Evolutionary conservation across 108 stramenopile species (phyloP).

Genomic region (Fistulifera solaris): DNA sequence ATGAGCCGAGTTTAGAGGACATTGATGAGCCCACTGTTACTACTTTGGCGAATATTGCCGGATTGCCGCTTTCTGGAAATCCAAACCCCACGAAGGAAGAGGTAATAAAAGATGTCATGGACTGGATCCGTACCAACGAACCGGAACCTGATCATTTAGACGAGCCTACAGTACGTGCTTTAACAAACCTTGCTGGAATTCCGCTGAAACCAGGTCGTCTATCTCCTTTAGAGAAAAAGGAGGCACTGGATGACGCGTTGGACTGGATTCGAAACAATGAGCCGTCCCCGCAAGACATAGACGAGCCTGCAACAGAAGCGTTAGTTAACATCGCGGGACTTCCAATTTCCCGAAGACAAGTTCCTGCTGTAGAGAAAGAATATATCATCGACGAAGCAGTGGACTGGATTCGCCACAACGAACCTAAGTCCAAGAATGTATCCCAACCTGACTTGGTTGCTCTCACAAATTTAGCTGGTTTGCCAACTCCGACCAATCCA

Average conservation of each 20-base stretch:
- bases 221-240: not conserved
- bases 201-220: not conserved
- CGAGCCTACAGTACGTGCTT: conserved; percentile 4
- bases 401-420: conserved; percentile 22
- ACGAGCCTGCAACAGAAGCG: conserved; percentile 7
- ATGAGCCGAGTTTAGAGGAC: conserved; percentile 6
- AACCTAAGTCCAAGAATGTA: not conserved
- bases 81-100: conserved; percentile 2
- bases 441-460: conserved; percentile 6
- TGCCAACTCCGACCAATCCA: conserved; percentile 4
- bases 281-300: conserved; percentile 1
- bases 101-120: conserved; percentile 9
- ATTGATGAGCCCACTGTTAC: conserved; percentile 3
- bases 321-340: conserved; percentile 10
- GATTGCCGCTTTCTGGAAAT: not conserved
- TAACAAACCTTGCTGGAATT: conserved; percentile 7
- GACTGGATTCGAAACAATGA: conserved; percentile 23
- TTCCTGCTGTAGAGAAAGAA: conserved; percentile 6
- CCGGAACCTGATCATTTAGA: conserved; percentile 5
- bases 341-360: not conserved
- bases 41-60: conserved; percentile 8
- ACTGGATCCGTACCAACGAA: conserved; percentile 12
- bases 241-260: conserved; percentile 22
- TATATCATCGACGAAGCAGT: conserved; percentile 13
- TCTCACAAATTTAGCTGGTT: conserved; percentile 5